These are phyloP conservation scores for Zangia roseola DNA, from an alignment of 768 basidiomycete genomes.

Conservation along the genomic window DNA sequence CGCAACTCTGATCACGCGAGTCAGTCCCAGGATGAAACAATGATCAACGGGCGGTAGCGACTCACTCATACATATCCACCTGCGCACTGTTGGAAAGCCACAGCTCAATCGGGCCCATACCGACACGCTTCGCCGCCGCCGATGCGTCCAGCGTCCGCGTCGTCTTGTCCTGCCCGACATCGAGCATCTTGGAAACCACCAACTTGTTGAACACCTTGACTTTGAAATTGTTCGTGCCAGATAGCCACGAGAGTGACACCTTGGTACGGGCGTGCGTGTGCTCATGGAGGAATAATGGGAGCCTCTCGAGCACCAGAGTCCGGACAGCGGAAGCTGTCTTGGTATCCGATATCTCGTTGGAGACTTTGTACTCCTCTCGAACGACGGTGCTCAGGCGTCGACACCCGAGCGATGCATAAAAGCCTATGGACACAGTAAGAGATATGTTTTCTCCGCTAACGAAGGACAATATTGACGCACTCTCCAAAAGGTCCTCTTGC, in stretches of 20 bases:
- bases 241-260: slow-evolving; percentile 68
- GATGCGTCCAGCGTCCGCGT: slow-evolving; percentile 67
- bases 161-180: slow-evolving; percentile 47
- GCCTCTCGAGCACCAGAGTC: slow-evolving; percentile 70
- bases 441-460: neutral
- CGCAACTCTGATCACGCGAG: slow-evolving; percentile 59
- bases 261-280: slow-evolving; percentile 65
- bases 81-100: slow-evolving; percentile 75
- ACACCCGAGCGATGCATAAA: slow-evolving; percentile 79
- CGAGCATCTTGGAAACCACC: slow-evolving; percentile 58
- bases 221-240: slow-evolving; percentile 58
- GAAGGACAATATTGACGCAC: slow-evolving; percentile 32
- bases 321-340: slow-evolving; percentile 53
- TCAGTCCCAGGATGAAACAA: slow-evolving; percentile 1
- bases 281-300: slow-evolving; percentile 91
- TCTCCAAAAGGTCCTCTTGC: slow-evolving; percentile 90
- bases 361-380: slow-evolving; percentile 70
- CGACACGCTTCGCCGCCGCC: slow-evolving; percentile 59
- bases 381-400: slow-evolving; percentile 69
- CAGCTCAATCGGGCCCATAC: slow-evolving; percentile 64
- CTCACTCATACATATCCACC: slow-evolving; percentile 92
- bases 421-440: slow-evolving; percentile 39
- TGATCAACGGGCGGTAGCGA: slow-evolving; percentile 13
- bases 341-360: slow-evolving; percentile 48
- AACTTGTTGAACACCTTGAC: slow-evolving; percentile 70